Base-by-base conservation (phyloP, 345 rosid species). In the Populus euphratica region DNA sequence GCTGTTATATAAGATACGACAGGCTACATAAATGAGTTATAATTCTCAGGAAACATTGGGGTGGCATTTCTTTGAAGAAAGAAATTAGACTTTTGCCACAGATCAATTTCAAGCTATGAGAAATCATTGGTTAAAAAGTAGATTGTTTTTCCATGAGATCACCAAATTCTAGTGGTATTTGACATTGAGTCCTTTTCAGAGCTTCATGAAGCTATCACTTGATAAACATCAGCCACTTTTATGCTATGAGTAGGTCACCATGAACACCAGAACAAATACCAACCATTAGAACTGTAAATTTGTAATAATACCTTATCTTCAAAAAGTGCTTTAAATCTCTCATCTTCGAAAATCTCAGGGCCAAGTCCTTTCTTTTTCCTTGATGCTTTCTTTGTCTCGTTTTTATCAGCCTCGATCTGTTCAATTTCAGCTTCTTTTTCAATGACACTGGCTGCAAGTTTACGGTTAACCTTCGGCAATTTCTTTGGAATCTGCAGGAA, bases 391-490 rank as follows among this genome's bases (percentile, higher is more conserved):
- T 88, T 89, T 14, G 73, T 73, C 73, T 91, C 96, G 73, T 73
- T 82, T 38, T 79, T 91, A 25, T 86, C 94, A 8, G 39, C 80
- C 38, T 68, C 88, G 67, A 83, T 84, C 74, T 76, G 85, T 67
- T 85, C 91, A 68, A 84, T 86, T 79, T 87, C 94, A 52, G 87
- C 94, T 79, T 90, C 96, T 36, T 86, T 80, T 72, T 86, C 83
- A 70, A 84, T 80, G 66, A 93, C 85, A 72, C 76, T 69, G 41
- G 74, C 88, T 69, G 97, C 97, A 73, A 95, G 89, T n/a, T 73
- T 82, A 62, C 88, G 82, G 85, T 95, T 93, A 80, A 90, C 93
- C 87, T 88, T 91, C 35, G 98, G 98, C 61, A 93, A 73, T 83
- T 87, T 91, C 81, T 79, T 90, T 77, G 80, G 83, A 43, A 84